Evolutionary conservation across 2,329 filamentous ascomycete species (phyloP).

Genomic region (Penicillium sp.): DNA sequence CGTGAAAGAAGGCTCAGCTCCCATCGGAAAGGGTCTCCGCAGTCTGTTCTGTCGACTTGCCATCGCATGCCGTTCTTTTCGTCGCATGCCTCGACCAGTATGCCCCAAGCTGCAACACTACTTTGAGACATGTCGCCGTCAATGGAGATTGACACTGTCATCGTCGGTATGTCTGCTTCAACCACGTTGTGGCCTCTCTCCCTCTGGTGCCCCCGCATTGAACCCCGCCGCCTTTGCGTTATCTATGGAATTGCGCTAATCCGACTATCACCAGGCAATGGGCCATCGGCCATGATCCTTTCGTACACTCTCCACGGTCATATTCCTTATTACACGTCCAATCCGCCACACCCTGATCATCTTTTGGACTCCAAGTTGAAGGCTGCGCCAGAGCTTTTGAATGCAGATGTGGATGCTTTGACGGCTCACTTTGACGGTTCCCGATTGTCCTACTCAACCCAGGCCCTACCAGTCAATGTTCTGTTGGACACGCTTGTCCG

Average conservation of each 20-base stretch:
- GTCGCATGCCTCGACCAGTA: slow-evolving; percentile 33
- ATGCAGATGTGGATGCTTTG: slow-evolving; percentile 49
- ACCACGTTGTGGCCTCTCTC: not conserved
- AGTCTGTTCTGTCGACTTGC: not conserved
- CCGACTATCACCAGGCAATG: slow-evolving; percentile 52
- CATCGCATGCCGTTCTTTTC: slow-evolving; percentile 5
- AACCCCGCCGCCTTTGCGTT: not conserved
- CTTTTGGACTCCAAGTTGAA: slow-evolving; percentile 59
- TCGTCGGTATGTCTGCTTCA: slow-evolving; percentile 42
- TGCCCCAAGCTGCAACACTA: slow-evolving; percentile 32
- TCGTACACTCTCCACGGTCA: slow-evolving; percentile 65
- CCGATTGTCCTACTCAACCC: slow-evolving; percentile 62
- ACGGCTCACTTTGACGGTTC: slow-evolving; percentile 61
- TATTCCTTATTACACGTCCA: slow-evolving; percentile 57
- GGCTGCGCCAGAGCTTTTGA: slow-evolving; percentile 49
- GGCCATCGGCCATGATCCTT: slow-evolving; percentile 63
- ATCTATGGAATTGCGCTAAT: not conserved
- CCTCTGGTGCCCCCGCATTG: not conserved
- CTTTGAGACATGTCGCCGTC: slow-evolving; percentile 30
- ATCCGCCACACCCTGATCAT: slow-evolving; percentile 57
- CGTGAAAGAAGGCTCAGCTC: slow-evolving; percentile 3
- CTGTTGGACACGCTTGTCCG: slow-evolving; percentile 61
- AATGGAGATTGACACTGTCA: slow-evolving; percentile 46
- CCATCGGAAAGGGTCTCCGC: not conserved
- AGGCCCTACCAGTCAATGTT: slow-evolving; percentile 62